phyloP scores from a whole-genome alignment of 345 rosid genomes.

The Eucalyptus regnans region DNA sequence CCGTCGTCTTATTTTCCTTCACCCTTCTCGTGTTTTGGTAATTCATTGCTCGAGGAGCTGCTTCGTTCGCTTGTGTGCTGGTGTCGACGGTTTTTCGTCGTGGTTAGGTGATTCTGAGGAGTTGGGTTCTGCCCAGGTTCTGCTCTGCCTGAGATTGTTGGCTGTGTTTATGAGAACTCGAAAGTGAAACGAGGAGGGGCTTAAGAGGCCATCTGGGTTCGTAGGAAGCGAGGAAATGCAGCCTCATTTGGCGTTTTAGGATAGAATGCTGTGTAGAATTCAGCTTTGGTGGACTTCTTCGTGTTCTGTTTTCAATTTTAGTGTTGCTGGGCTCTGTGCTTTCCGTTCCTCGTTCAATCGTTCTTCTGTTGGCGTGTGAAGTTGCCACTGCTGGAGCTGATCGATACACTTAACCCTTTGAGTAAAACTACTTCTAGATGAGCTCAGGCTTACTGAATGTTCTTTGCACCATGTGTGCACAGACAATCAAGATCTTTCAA shows the following conservation, averaged over 20 bases:
- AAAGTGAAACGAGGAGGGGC: neutral
- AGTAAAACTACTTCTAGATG: neutral
- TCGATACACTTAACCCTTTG: neutral
- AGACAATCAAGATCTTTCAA: neutral
- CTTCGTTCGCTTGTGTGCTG: neutral
- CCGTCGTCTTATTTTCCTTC: neutral
- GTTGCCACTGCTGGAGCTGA: neutral
- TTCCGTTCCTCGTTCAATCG: neutral
- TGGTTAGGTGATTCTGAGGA: neutral
- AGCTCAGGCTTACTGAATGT: neutral
- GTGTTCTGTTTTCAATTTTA: neutral
- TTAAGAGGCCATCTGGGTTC: neutral
- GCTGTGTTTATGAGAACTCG: neutral
- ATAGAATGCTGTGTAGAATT: neutral
- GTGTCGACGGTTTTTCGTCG: neutral
- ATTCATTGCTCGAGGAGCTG: neutral
- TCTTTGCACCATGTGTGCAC: neutral
- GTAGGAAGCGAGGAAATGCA: neutral
- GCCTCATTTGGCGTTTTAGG: neutral
- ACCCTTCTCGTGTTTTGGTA: neutral
- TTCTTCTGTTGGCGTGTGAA: neutral
- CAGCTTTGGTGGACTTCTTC: neutral
- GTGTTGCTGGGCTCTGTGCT: neutral
- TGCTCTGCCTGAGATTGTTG: neutral
- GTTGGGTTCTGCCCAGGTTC: neutral